These are phyloP conservation scores for Ogataea nakhonphanomensis DNA, from an alignment of 805 yeast species.

Conservation along the genomic window DNA sequence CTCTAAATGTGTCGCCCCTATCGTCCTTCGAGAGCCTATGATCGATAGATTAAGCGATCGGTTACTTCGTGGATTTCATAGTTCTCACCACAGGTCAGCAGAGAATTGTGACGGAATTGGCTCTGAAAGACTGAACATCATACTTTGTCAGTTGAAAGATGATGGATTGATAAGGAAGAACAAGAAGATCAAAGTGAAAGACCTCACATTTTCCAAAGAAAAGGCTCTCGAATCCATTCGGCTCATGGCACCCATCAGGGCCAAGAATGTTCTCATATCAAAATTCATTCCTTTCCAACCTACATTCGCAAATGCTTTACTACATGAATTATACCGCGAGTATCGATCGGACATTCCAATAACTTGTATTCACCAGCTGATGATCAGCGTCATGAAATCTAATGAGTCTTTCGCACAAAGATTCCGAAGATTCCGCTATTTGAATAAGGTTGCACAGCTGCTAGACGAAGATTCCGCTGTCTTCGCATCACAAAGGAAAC, in stretches of 20 bases:
- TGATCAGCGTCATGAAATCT: constrained; percentile 23
- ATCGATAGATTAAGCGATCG: constrained; percentile 9
- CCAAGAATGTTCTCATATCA: no score
- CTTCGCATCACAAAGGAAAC: constrained; percentile 13
- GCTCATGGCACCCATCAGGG: no score
- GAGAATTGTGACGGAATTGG: constrained; percentile 3
- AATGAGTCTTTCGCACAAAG: constrained; percentile 16
- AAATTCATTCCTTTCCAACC: no score
- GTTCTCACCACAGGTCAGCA: no score
- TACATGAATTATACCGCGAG: constrained; percentile 16
- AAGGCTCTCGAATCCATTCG: constrained; percentile 12
- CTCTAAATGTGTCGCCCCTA: no score
- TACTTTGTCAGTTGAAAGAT: constrained; percentile 9
- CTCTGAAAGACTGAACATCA: constrained; percentile 7
- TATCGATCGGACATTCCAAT: constrained; percentile 25
- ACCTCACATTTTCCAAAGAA: not conserved
- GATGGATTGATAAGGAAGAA: not conserved
- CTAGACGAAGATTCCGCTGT: constrained; percentile 15
- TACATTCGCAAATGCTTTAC: no score
- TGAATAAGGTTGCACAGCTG: constrained; percentile 23
- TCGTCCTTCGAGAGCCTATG: no score
- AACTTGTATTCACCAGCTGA: constrained; percentile 23
- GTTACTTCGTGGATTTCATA: constrained; percentile 1
- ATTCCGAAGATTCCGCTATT: constrained; percentile 17
- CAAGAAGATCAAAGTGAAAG: not conserved